These are phyloP conservation scores for Aspergillus texensis DNA, from an alignment of 2,329 filamentous ascomycete genomes.

Conservation along the genomic window DNA sequence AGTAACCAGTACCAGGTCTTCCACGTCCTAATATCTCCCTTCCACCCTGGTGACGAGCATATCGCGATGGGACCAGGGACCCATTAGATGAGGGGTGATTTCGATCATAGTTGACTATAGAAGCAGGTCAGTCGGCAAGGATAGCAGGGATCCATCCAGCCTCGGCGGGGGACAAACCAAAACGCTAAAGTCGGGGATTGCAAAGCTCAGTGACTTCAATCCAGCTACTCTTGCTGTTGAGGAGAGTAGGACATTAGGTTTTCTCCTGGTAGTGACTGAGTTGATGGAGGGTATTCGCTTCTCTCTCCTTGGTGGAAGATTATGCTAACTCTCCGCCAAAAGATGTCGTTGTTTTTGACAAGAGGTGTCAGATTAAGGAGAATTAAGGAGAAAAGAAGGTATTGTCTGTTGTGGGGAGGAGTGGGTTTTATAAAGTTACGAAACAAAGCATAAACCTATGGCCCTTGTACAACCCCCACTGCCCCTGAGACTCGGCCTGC, in stretches of 20 bases:
- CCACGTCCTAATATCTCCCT: background rate
- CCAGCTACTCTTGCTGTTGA: constrained; percentile 10
- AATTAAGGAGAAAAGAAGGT: too few species aligned
- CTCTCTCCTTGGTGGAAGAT: constrained; percentile 19
- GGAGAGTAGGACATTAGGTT: constrained; percentile 15
- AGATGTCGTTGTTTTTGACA: constrained; percentile 8
- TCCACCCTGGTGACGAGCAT: constrained; percentile 1
- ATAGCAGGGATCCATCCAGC: constrained; percentile 13
- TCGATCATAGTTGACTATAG: background rate
- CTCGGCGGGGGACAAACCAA: constrained; percentile 24
- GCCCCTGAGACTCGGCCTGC: background rate
- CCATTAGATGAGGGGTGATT: background rate
- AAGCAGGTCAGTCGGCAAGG: background rate
- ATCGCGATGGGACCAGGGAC: background rate
- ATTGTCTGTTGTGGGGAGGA: too few species aligned
- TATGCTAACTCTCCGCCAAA: constrained; percentile 26
- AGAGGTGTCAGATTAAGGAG: too few species aligned
- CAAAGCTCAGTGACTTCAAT: constrained; percentile 25
- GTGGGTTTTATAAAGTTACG: background rate
- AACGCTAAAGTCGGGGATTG: constrained; percentile 31
- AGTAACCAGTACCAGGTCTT: constrained; percentile 10
- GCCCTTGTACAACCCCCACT: background rate
- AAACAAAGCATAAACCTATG: background rate
- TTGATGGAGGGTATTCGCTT: constrained; percentile 25
- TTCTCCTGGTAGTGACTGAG: constrained; percentile 19